Conservation (phyloP, 208 protist genomes). For the Leishmania martiniquensis region DNA sequence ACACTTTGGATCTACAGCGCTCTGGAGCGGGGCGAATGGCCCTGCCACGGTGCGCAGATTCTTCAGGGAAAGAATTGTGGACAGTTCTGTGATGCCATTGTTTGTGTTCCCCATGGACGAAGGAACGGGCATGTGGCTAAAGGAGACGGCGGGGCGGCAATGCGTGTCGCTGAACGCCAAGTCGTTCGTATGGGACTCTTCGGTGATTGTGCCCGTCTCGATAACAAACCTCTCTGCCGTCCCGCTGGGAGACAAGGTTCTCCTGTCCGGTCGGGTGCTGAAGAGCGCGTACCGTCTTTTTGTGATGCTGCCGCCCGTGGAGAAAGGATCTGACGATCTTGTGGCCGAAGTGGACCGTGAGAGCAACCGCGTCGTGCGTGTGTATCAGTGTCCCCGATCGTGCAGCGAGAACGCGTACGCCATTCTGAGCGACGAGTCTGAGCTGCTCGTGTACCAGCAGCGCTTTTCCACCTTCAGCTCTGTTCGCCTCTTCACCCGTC, state of each 20-base stretch:
- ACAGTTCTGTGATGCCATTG: slow-evolving; percentile 39
- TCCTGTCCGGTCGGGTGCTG: slow-evolving; percentile 59
- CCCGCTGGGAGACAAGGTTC: slow-evolving; percentile 41
- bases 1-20: slow-evolving; percentile 70
- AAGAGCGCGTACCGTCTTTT: slow-evolving; percentile 69
- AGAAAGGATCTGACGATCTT: slow-evolving; percentile 70
- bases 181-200: slow-evolving; percentile 63
- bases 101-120: slow-evolving; percentile 86
- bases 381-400: slow-evolving; percentile 77
- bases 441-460: slow-evolving; percentile 74
- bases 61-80: slow-evolving; percentile 28
- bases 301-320: slow-evolving; percentile 50
- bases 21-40: slow-evolving; percentile 37
- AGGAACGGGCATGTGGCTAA: slow-evolving; percentile 81
- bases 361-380: slow-evolving; percentile 53
- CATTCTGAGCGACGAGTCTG: slow-evolving; percentile 76
- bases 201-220: slow-evolving; percentile 40
- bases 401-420: slow-evolving; percentile 69
- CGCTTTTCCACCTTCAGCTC: slow-evolving; percentile 75
- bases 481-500: slow-evolving; percentile 47
- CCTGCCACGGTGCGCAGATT: slow-evolving; percentile 32
- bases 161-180: slow-evolving; percentile 50
- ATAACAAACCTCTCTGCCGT: slow-evolving; percentile 20
- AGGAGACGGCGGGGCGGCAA: slow-evolving; percentile 59
- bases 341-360: slow-evolving; percentile 62